These are phyloP conservation scores for Blastobotrys parvus DNA, from an alignment of 805 yeast species.

Conservation along the genomic window DNA sequence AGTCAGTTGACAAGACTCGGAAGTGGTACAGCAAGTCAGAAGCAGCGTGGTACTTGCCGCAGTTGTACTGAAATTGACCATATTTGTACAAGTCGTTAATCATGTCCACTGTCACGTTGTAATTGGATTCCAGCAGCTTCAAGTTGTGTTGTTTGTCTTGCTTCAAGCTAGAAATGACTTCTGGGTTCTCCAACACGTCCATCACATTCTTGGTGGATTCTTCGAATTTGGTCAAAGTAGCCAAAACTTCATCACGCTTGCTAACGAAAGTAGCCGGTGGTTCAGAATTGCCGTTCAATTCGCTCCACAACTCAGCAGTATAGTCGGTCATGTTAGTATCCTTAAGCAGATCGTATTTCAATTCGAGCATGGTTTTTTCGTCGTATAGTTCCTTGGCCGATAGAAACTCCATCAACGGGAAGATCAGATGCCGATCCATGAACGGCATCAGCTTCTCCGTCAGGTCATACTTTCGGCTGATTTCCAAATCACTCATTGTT, in stretches of 20 bases:
- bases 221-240: conserved; percentile 30
- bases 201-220: conserved; percentile 39
- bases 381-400: conserved; percentile 37
- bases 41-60: conserved; percentile 55
- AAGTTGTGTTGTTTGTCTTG: conserved; percentile 50
- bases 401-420: conserved; percentile 43
- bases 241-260: conserved; percentile 30
- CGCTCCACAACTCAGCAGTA: conserved; percentile 37
- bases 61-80: conserved; percentile 55
- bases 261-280: conserved; percentile 36
- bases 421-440: conserved; percentile 53
- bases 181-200: conserved; percentile 39
- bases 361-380: conserved; percentile 36
- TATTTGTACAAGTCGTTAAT: conserved; percentile 46
- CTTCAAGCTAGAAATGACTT: conserved; percentile 43
- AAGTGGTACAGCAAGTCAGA: conserved; percentile 51
- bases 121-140: conserved; percentile 36
- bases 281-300: conserved; percentile 32
- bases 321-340: conserved; percentile 51
- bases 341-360: conserved; percentile 46
- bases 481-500: conserved; percentile 1
- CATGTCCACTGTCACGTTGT: conserved; percentile 36
- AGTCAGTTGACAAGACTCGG: conserved; percentile 45
- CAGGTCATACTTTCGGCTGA: conserved; percentile 38
- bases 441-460: conserved; percentile 47